Evolutionary conservation across 1,139 yeast genomes (phyloP).

Genomic region (Zygoascus meyerae): DNA sequence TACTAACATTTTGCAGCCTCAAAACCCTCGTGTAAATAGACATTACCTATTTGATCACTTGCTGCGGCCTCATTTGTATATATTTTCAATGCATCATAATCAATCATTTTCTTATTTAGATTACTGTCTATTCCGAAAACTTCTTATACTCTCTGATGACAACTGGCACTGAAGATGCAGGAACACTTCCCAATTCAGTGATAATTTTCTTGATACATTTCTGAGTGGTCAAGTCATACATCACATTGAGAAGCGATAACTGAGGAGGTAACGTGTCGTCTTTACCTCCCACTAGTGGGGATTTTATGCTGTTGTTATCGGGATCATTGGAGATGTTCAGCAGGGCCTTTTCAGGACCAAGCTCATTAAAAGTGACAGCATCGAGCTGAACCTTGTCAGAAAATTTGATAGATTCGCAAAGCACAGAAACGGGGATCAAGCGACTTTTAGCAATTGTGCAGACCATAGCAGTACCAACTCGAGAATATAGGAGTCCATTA

Average conservation of each 20-base stretch:
- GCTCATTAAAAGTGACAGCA: constrained; percentile 87
- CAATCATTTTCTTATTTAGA: too few relatives aligned
- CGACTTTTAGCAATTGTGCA: constrained; percentile 87
- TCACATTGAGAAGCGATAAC: constrained; percentile 71
- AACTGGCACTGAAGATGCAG: constrained; percentile 96
- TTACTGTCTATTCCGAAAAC: constrained; percentile 27
- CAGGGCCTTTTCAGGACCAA: constrained; percentile 77
- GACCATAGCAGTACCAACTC: constrained; percentile 92
- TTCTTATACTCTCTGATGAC: constrained; percentile 86
- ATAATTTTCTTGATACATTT: constrained; percentile 89
- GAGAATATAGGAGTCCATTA: constrained; percentile 84
- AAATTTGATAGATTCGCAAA: constrained; percentile 93
- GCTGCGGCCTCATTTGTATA: too few relatives aligned
- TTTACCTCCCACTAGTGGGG: constrained; percentile 55
- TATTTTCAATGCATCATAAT: too few relatives aligned
- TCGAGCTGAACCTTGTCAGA: constrained; percentile 94
- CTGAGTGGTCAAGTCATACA: constrained; percentile 94
- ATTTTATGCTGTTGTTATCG: constrained; percentile 15
- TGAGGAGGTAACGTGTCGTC: constrained; percentile 41
- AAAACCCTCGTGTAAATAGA: too few relatives aligned
- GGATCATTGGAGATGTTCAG: constrained; percentile 45
- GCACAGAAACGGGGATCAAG: constrained; percentile 88
- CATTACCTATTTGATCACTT: too few relatives aligned
- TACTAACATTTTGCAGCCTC: too few relatives aligned
- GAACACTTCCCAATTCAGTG: constrained; percentile 92